phyloP scores from a whole-genome alignment of 1,284 basidiomycete species.

The Ganoderma lucidum region DNA sequence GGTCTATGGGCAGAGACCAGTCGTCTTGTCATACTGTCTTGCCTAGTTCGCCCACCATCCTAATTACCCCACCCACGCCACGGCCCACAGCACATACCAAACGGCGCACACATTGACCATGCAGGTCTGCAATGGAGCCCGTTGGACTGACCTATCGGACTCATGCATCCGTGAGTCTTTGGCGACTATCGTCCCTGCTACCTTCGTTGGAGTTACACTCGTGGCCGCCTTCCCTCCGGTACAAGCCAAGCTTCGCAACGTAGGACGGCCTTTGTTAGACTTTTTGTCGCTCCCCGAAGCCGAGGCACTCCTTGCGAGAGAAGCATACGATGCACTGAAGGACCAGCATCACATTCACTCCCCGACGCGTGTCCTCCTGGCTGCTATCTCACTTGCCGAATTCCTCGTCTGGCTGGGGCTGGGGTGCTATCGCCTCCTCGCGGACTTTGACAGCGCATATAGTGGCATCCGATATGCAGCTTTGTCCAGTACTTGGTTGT shows the following conservation, averaged over 20 bases:
- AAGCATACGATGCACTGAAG: conserved; percentile 30
- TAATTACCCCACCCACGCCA: not conserved
- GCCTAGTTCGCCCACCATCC: not conserved
- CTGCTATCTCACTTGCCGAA: conserved; percentile 56
- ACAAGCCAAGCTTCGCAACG: conserved; percentile 35
- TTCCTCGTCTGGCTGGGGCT: conserved; percentile 58
- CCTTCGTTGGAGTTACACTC: conserved; percentile 54
- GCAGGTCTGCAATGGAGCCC: conserved; percentile 33
- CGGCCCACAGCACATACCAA: not conserved
- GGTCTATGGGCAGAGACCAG: not conserved
- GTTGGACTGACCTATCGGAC: conserved; percentile 54
- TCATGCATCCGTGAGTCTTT: conserved; percentile 64
- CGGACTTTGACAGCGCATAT: conserved; percentile 39
- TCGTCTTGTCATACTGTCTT: not conserved
- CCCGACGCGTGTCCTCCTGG: conserved; percentile 65
- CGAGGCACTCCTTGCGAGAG: conserved; percentile 51
- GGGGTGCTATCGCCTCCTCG: conserved; percentile 52
- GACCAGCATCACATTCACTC: conserved; percentile 41
- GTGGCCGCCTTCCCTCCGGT: conserved; percentile 46
- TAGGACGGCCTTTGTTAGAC: conserved; percentile 49
- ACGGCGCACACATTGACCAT: conserved; percentile 12
- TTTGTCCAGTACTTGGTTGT: conserved; percentile 62
- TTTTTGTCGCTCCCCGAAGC: conserved; percentile 69
- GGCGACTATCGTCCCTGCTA: conserved; percentile 60
- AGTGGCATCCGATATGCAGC: conserved; percentile 47